Conservation (phyloP, 2,329 filamentous ascomycete species). For the Talaromyces funiculosus region DNA sequence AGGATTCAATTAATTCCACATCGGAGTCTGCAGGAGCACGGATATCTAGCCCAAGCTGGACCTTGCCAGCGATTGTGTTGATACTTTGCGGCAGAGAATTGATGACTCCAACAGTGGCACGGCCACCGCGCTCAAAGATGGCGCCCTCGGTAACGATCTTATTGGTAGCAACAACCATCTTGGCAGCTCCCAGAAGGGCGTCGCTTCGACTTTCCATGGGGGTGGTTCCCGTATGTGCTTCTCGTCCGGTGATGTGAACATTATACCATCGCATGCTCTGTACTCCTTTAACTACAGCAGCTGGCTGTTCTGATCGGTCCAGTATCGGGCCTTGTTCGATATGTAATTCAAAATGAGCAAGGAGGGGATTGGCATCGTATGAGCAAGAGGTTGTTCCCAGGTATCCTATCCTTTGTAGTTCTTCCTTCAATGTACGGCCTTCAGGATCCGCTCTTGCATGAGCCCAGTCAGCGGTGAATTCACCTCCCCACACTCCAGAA, state of each 20-base stretch:
- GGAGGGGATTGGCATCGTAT: conserved; percentile 55
- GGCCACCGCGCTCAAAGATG: conserved; percentile 32
- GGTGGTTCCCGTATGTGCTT: conserved; percentile 67
- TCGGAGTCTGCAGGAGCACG: conserved; percentile 29
- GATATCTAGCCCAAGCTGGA: conserved; percentile 62
- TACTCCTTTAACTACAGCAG: conserved; percentile 62
- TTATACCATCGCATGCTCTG: conserved; percentile 67
- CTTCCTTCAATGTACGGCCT: conserved; percentile 53
- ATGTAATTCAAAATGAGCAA: conserved; percentile 72
- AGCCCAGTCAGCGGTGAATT: conserved; percentile 55
- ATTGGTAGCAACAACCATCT: conserved; percentile 60
- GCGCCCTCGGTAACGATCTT: conserved; percentile 50
- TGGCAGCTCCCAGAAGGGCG: conserved; percentile 57
- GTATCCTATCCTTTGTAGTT: conserved; percentile 64
- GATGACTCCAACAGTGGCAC: conserved; percentile 64
- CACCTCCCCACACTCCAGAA: conserved; percentile 67
- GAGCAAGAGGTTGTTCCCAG: conserved; percentile 53
- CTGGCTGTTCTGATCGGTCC: conserved; percentile 53
- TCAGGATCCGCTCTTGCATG: conserved; percentile 55
- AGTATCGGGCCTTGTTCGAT: conserved; percentile 74
- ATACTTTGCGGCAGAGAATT: conserved; percentile 58
- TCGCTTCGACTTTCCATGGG: conserved; percentile 59
- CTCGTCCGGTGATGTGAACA: conserved; percentile 56
- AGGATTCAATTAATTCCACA: conserved; percentile 10
- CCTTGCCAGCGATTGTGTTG: conserved; percentile 62